Evolutionary conservation across 176 grass and related monocot species (phyloP).

Genomic region (Miscanthus lutarioriparius): DNA sequence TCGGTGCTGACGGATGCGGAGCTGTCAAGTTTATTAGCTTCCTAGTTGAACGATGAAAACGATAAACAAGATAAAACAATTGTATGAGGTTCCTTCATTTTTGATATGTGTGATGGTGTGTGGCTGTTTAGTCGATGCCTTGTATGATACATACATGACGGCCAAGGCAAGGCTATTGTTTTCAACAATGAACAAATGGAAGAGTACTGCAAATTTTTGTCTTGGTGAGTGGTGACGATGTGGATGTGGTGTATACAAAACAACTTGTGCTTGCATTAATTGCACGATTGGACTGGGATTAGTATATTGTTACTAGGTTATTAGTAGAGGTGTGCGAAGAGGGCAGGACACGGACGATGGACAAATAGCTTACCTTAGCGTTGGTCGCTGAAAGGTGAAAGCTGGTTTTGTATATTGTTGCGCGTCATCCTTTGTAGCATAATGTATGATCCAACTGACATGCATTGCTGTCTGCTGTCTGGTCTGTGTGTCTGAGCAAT

Average conservation of each 20-base stretch:
- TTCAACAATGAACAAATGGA: background rate
- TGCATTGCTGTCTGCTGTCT: too few relatives aligned
- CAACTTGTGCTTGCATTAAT: background rate
- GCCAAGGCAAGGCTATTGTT: background rate
- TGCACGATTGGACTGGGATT: background rate
- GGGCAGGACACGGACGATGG: background rate
- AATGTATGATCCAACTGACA: background rate
- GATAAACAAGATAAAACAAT: slow-evolving; percentile 5
- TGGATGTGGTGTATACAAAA: background rate
- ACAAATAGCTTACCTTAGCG: background rate
- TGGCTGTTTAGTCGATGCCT: background rate
- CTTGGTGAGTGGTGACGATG: background rate
- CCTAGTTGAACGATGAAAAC: background rate
- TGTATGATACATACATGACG: background rate
- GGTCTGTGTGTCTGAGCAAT: too few relatives aligned
- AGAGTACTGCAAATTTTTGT: background rate
- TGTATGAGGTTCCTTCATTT: background rate
- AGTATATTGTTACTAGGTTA: background rate
- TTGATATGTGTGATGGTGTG: background rate
- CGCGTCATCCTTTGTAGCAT: too few relatives aligned
- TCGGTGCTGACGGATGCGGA: slow-evolving; percentile 49
- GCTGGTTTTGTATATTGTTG: background rate
- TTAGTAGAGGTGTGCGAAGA: background rate
- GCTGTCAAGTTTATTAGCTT: slow-evolving; percentile 26
- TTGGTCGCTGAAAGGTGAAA: background rate